Conservation (phyloP, 495 filamentous ascomycete genomes). For the Bacidia gigantensis region DNA sequence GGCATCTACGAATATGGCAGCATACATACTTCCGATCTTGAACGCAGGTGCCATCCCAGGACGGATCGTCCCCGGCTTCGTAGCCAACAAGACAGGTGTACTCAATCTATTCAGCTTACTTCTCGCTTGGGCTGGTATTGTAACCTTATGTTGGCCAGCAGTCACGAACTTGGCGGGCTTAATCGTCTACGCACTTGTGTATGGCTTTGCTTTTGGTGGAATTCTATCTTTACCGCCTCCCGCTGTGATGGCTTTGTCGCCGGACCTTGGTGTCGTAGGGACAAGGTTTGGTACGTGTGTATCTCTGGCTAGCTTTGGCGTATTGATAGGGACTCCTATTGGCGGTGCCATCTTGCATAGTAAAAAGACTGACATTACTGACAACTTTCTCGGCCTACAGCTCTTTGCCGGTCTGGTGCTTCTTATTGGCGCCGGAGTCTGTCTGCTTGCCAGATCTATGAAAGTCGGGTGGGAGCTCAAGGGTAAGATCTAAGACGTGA, state of each 20-base stretch:
- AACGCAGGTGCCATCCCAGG: conserved; percentile 37
- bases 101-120: conserved; percentile 50
- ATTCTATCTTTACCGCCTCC: conserved; percentile 55
- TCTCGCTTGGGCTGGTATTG: conserved; percentile 33
- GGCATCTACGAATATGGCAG: conserved; percentile 30
- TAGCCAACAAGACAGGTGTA: conserved; percentile 27
- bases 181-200: conserved; percentile 46
- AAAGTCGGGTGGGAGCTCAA: too few relatives aligned
- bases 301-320: conserved; percentile 38
- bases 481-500: too few relatives aligned
- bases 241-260: conserved; percentile 45
- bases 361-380: too few relatives aligned
- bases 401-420: too few relatives aligned
- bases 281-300: conserved; percentile 60
- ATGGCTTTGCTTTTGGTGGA: conserved; percentile 56
- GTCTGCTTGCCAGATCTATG: too few relatives aligned
- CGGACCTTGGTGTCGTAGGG: conserved; percentile 48
- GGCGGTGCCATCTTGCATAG: conserved; percentile 47
- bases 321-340: conserved; percentile 61
- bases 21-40: conserved; percentile 37
- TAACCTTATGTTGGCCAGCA: conserved; percentile 47
- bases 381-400: too few relatives aligned
- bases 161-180: conserved; percentile 37
- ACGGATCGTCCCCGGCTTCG: conserved; percentile 7
- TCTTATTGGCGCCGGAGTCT: too few relatives aligned